Conservation (phyloP, 192 early-diverging fungal genomes). For the Entophlyctis luteolus region DNA sequence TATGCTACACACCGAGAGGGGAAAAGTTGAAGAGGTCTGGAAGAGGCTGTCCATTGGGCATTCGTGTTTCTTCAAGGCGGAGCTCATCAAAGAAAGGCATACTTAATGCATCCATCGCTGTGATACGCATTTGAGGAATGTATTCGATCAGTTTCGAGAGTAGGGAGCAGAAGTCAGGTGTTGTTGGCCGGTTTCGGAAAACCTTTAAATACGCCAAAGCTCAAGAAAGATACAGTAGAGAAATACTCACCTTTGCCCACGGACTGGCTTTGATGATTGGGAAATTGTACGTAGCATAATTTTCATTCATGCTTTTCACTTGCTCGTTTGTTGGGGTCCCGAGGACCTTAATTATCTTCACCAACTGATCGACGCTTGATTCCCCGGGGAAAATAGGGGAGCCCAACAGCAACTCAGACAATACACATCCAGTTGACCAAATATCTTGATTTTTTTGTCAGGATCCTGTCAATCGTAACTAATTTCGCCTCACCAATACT, state of each 20-base stretch:
- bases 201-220: constrained; percentile 43
- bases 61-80: constrained; percentile 73
- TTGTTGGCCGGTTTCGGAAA: constrained; percentile 75
- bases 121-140: constrained; percentile 76
- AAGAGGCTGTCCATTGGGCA: constrained; percentile 78
- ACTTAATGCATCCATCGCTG: constrained; percentile 85
- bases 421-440: constrained; percentile 95
- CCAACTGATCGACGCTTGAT: constrained; percentile 95
- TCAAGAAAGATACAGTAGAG: neutral
- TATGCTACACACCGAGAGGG: constrained; percentile 55
- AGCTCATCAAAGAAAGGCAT: constrained; percentile 98
- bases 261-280: constrained; percentile 94
- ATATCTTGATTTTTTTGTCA: too few relatives aligned
- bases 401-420: constrained; percentile 92
- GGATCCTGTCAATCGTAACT: neutral
- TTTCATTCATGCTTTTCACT: constrained; percentile 95
- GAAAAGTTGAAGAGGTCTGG: constrained; percentile 93
- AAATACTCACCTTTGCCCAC: constrained; percentile 65
- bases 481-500: constrained; percentile 49
- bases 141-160: constrained; percentile 85
- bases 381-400: constrained; percentile 94
- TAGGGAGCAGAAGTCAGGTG: constrained; percentile 82
- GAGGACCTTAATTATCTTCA: constrained; percentile 98
- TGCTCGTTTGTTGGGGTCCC: constrained; percentile 95
- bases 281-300: constrained; percentile 98